Evolutionary conservation across 2,329 filamentous ascomycete genomes (phyloP), one percentile per base, ranked within the genome.

Genomic region (Microdochium nivale): DNA sequence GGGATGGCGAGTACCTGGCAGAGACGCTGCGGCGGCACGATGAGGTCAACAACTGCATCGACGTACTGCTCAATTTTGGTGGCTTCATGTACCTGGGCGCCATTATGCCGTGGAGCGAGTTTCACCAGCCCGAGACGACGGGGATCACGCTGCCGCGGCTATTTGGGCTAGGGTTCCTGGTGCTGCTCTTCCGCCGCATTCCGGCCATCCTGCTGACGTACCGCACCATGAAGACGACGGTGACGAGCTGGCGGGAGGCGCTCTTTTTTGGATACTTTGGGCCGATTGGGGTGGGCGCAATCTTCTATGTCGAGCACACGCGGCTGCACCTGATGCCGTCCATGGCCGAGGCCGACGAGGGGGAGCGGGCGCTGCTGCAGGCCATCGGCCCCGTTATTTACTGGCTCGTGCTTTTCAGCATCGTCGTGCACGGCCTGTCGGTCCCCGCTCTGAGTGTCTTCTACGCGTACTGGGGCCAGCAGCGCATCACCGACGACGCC

Each of bases 251-350:
- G 70, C 78, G 76, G 56, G 79, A 83, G 53, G 80, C 79, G 0
- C 58, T 83, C 0, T 83, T 83, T 53, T 79, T 83, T 77, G 80
- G 80, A 0, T 81, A 82, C 53, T 90, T 91, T 58, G 87, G 87
- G 0, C 87, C 87, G 0, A 90, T 90, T 47, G 87, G 87, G 2
- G 86, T 88, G 9, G 85, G 83, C 21, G 87, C 87, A 0, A 77
- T 89, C 24, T 90, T 90, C 65, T 90, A 91, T 65, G 75, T 90
- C 14, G 70, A 75, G 56, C 73, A 76, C 52, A 68, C 70, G 2
- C 63, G 65, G 8, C 65, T 74, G 11, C 58, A 46, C 43, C 43
- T 76, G 3, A 72, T 75, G 52, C 71, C 70, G 0, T 52, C 65
- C 4, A 52, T 62, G 0, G 65, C 61, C 25, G 52, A 66, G 2